Evolutionary conservation across 2,329 filamentous ascomycete species (phyloP).

Genomic region (Cercospora brassicicola): DNA sequence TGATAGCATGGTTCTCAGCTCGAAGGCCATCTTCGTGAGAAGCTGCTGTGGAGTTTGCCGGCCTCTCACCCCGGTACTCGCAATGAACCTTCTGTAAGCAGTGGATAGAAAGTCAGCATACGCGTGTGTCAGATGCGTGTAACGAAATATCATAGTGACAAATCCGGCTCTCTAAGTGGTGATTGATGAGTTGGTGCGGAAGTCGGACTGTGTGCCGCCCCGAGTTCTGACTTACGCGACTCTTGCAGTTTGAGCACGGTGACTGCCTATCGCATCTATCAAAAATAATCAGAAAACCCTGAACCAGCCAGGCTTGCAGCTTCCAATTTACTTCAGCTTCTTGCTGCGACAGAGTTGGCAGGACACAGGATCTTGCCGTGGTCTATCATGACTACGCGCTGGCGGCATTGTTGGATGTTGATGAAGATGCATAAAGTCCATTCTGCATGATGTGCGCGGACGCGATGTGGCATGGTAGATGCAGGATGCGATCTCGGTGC

Average conservation of each 20-base stretch:
- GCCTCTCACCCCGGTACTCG: constrained; percentile 18
- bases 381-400: constrained; percentile 10
- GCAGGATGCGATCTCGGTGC: not conserved
- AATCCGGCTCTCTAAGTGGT: not conserved
- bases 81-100: constrained; percentile 23
- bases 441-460: not conserved
- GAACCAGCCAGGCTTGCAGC: not conserved
- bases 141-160: not conserved
- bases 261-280: constrained; percentile 22
- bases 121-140: not conserved
- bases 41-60: not conserved
- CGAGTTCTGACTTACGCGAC: not conserved
- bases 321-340: constrained; percentile 13
- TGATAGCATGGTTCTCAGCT: constrained; percentile 25
- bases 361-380: constrained; percentile 33
- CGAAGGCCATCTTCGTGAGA: constrained; percentile 14
- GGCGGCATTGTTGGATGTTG: constrained; percentile 13
- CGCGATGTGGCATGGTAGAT: not conserved
- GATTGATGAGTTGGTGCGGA: not conserved
- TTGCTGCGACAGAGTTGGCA: constrained; percentile 27
- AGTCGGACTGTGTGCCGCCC: not conserved
- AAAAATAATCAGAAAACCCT: not conserved
- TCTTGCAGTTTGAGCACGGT: constrained; percentile 33
- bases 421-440: not conserved
- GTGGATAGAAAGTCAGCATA: not conserved